Base-by-base conservation (phyloP, 169 alveolate species). In the Cyclospora cayetanensis region DNA sequence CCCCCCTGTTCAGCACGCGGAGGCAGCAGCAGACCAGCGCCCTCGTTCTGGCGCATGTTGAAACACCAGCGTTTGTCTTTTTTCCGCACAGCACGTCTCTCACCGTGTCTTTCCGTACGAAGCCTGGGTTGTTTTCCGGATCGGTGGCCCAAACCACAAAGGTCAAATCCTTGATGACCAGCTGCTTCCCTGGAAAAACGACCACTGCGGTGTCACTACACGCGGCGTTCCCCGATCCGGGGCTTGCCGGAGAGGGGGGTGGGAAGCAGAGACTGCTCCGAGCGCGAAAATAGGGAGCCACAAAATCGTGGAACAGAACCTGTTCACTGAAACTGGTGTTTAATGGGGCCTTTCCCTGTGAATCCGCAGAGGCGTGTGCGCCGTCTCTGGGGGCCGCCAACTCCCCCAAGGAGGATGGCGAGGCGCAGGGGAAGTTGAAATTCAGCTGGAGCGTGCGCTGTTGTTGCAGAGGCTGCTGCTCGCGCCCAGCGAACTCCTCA, bases 91-190 rank as follows among this genome's bases (percentile, higher is more conserved):
- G n/a, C n/a, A n/a, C 22, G 12, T 22, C n/a, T 29, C 80, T 68
- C 60, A 92, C 94, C 55, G 94, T 92, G 77, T 92, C 86, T 27
- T 83, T 52, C 80, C 86, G 55, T 9, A 92, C 79, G 80, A 92
- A 76, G n/a, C 94, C 94, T 4, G 94, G 94, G 41, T 31, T 60
- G 63, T 72, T 85, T n/a, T 43, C 85, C 52, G 94, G 94, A 42
- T 92, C 94, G 34, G 94, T 85, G 0, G 92, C 92, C 94, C 94
- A 92, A 20, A 92, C 94, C 18, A 92, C 92, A 43, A 92, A 92
- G 37, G 92, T 85, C 53, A 92, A 43, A 27, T 92, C 92, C 22
- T 35, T 72, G 52, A 92, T 84, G 42, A 80, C 91, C n/a, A 92
- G 92, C 50, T 80, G 55, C 55, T 80, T 82, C 27, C 94, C 94